Evolutionary conservation across 2,329 filamentous ascomycete genomes (phyloP).

Genomic region (Microdochium trichocladiopsis): DNA sequence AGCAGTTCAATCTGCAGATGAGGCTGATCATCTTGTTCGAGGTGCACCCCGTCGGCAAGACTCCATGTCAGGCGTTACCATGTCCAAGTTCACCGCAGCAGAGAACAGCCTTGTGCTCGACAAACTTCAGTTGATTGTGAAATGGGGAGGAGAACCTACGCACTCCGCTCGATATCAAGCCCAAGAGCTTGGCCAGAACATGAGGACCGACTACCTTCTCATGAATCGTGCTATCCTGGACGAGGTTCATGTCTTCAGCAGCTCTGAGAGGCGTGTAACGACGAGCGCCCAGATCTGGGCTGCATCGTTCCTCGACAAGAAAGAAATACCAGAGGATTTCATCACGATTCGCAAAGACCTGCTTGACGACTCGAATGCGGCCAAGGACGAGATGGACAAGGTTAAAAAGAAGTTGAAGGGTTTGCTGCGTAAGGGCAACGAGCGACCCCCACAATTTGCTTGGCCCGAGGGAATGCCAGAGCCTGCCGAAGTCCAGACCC

Average conservation of each 20-base stretch:
- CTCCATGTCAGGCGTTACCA: conserved; percentile 81
- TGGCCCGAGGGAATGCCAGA: conserved; percentile 95
- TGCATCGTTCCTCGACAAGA: conserved; percentile 77
- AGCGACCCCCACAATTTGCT: conserved; percentile 92
- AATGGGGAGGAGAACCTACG: conserved; percentile 97
- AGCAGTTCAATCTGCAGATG: conserved; percentile 10
- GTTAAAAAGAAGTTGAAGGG: conserved; percentile 99
- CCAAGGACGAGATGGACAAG: conserved; percentile 99
- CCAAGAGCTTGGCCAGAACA: conserved; percentile 89
- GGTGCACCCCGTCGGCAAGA: conserved; percentile 61
- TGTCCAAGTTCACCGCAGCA: conserved; percentile 88
- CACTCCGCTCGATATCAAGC: conserved; percentile 95
- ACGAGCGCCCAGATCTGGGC: conserved; percentile 97
- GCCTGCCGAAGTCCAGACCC: conserved; percentile 83
- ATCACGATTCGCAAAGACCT: conserved; percentile 92
- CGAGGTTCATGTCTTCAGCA: conserved; percentile 91
- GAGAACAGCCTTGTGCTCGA: conserved; percentile 92
- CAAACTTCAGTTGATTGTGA: conserved; percentile 95
- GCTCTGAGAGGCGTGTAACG: conserved; percentile 88
- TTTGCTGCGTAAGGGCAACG: conserved; percentile 82
- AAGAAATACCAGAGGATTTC: conserved; percentile 77
- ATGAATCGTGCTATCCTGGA: conserved; percentile 90
- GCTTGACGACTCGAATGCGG: conserved; percentile 93
- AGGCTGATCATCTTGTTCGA: conserved; percentile 20
- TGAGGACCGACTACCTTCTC: conserved; percentile 88